These are phyloP conservation scores for Syzygium syzygioides DNA, from an alignment of 441 rosid genomes.

Conservation along the genomic window DNA sequence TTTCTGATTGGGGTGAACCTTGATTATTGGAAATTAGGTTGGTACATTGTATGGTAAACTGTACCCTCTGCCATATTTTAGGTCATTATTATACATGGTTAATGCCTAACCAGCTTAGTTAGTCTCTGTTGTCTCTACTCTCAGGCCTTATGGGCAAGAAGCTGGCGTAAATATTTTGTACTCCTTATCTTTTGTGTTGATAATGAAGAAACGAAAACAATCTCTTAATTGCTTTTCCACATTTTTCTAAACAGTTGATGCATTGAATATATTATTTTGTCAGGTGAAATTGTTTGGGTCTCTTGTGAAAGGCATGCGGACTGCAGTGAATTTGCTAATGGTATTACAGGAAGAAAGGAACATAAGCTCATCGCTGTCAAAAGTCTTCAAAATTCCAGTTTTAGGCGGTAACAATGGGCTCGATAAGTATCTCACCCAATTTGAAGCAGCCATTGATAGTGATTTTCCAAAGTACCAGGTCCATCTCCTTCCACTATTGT, in stretches of 20 bases:
- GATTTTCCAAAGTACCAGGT: conserved; percentile 93
- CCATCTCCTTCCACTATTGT: conserved; percentile 14
- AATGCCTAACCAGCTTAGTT: neutral
- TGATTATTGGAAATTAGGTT: neutral
- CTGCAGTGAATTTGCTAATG: conserved; percentile 64
- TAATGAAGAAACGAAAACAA: neutral
- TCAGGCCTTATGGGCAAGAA: neutral
- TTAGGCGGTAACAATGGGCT: conserved; percentile 54
- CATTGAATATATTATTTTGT: neutral
- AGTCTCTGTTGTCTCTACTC: neutral
- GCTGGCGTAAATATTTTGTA: neutral
- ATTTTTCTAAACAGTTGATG: neutral
- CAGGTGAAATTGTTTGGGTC: conserved; percentile 86
- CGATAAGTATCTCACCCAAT: conserved; percentile 61
- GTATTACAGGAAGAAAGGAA: conserved; percentile 49
- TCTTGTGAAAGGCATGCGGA: conserved; percentile 81
- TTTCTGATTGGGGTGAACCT: neutral
- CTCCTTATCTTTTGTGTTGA: neutral
- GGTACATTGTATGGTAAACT: neutral
- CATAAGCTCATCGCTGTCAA: conserved; percentile 34
- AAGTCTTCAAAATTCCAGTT: conserved; percentile 52
- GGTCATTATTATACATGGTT: neutral
- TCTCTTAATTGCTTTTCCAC: neutral
- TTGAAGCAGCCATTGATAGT: conserved; percentile 84
- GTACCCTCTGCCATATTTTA: neutral